Percentiles rank a stretch among this genome's conserved stretches.
Conservation (phyloP, 768 basidiomycete genomes). For the Tricholoma terreum region DNA sequence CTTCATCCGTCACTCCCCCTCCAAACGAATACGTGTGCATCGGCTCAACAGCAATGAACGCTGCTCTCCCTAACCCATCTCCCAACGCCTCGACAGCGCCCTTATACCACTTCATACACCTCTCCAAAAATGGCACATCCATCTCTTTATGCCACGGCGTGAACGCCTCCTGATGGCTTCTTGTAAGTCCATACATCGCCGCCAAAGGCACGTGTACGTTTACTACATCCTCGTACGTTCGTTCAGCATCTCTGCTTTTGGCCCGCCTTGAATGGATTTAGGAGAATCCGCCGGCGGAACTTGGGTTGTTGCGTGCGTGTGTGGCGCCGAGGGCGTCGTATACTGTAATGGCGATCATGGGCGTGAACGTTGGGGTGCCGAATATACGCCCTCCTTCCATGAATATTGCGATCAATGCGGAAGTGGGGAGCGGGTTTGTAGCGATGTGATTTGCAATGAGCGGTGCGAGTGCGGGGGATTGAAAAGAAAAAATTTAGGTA, state of each 20-base stretch:
- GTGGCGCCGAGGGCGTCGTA: background rate
- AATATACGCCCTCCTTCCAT: background rate
- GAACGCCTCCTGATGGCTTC: background rate
- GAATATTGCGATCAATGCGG: background rate
- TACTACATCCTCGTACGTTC: slow-evolving; percentile 1
- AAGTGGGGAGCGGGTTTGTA: background rate
- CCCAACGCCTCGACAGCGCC: background rate
- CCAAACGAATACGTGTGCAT: background rate
- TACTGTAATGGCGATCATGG: background rate
- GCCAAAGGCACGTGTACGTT: background rate
- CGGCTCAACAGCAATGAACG: background rate
- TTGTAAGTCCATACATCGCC: background rate
- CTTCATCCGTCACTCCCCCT: background rate
- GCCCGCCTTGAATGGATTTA: background rate
- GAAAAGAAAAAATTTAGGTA: background rate
- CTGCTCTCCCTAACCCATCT: background rate
- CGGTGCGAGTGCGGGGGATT: background rate
- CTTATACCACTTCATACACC: background rate
- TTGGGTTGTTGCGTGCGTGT: background rate
- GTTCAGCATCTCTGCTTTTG: background rate
- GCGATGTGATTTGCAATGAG: background rate
- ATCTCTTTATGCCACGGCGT: background rate
- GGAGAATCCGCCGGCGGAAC: background rate
- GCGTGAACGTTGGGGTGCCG: background rate
- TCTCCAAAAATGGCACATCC: background rate